Percentiles rank a stretch among this genome's conserved stretches.
phyloP scores from a whole-genome alignment of 164 flowering plant genomes.

The Brasenia schreberi region DNA sequence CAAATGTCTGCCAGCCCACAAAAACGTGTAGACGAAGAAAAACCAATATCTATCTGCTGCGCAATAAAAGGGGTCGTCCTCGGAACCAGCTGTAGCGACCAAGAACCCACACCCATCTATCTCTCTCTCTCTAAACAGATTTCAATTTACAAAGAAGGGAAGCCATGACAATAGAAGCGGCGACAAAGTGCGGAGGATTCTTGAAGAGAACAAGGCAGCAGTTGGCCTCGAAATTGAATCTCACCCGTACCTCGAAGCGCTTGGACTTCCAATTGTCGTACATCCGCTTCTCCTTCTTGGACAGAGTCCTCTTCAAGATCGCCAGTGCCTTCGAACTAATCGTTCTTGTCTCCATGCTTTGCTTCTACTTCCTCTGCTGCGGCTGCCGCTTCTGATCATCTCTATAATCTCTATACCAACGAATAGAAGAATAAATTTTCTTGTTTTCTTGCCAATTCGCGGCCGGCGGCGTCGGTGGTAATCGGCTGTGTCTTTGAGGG shows the following conservation, averaged over 20 bases:
- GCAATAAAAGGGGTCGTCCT: no score
- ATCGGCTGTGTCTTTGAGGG: no score
- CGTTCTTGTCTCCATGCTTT: slow-evolving; percentile 24
- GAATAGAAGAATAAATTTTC: no score
- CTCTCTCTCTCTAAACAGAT: no score
- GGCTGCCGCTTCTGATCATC: slow-evolving; percentile 25
- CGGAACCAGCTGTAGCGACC: no score
- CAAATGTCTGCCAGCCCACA: no score
- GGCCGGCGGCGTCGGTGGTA: no score
- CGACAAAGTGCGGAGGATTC: neutral
- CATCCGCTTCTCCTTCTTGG: slow-evolving; percentile 13
- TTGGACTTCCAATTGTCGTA: neutral
- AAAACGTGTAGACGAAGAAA: no score
- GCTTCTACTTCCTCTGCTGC: slow-evolving; percentile 31
- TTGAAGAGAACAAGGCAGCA: neutral
- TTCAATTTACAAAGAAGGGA: no score
- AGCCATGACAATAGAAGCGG: neutral
- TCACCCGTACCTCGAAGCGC: neutral
- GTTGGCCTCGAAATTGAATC: neutral
- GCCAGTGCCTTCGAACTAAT: slow-evolving; percentile 27
- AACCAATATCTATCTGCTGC: no score
- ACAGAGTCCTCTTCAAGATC: slow-evolving; percentile 29
- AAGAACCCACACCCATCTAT: no score
- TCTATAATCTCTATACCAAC: neutral
- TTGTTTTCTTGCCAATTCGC: no score